Evolutionary conservation across 495 filamentous ascomycete genomes (phyloP).

Genomic region (Neurospora sp.): DNA sequence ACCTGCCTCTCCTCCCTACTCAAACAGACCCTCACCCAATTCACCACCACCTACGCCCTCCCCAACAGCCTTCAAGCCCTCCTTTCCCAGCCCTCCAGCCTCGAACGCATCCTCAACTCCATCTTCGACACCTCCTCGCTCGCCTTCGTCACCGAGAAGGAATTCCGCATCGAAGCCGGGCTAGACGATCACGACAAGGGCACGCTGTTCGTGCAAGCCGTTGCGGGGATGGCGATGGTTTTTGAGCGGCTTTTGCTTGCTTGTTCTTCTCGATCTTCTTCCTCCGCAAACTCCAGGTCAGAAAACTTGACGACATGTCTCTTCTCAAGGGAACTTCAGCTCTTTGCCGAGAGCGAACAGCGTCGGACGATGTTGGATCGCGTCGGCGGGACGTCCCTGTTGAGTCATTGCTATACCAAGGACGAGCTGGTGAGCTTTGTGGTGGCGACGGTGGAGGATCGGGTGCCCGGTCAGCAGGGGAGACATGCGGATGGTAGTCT

Average conservation of each 20-base stretch:
- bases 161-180: constrained; percentile 8
- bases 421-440: constrained; percentile 13
- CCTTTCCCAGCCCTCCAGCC: constrained; percentile 8
- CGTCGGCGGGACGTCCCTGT: constrained; percentile 8
- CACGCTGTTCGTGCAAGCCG: constrained; percentile 18
- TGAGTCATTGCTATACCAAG: constrained; percentile 18
- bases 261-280: not conserved
- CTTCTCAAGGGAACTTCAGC: constrained; percentile 17
- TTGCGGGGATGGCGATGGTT: constrained; percentile 19
- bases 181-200: constrained; percentile 19
- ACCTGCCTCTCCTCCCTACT: constrained; percentile 16
- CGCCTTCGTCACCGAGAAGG: constrained; percentile 16
- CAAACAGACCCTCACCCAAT: constrained; percentile 5
- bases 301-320: constrained; percentile 2
- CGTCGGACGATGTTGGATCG: constrained; percentile 14
- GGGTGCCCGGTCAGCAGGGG: not conserved
- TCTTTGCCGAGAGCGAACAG: constrained; percentile 23
- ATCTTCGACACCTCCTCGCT: constrained; percentile 19
- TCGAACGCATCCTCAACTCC: constrained; percentile 12
- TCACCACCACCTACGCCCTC: constrained; percentile 15
- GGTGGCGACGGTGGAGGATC: constrained; percentile 8
- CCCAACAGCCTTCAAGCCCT: not conserved
- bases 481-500: constrained; percentile 1
- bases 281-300: not conserved
- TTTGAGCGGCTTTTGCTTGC: constrained; percentile 10